Percentiles rank a stretch among this genome's conserved stretches.
Evolutionary conservation across 768 basidiomycete genomes (phyloP).

Genomic region (Daedaleopsis nitida): DNA sequence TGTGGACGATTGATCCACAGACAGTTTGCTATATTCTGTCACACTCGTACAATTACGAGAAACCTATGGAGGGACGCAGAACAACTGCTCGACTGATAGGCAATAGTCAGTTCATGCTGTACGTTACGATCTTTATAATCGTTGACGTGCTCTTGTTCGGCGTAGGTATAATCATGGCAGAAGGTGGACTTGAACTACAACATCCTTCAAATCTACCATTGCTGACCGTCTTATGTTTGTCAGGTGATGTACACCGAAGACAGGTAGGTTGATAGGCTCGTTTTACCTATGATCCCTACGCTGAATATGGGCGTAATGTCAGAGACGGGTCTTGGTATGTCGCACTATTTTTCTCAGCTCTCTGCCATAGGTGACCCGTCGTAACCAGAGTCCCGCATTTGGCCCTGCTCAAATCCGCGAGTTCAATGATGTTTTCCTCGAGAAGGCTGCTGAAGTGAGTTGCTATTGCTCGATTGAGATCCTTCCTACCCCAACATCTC

Average conservation of each 20-base stretch:
- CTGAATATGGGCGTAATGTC: constrained; percentile 32
- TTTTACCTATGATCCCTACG: no score
- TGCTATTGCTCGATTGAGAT: background rate
- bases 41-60: constrained; percentile 57
- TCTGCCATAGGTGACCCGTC: background rate
- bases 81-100: background rate
- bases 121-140: no score
- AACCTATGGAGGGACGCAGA: constrained; percentile 44
- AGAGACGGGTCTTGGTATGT: background rate
- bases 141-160: no score
- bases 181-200: background rate
- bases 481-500: no score
- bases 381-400: constrained; percentile 63
- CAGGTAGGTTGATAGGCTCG: background rate
- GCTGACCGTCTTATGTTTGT: background rate
- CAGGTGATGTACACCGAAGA: background rate
- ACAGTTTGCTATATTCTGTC: constrained; percentile 67
- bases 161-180: background rate
- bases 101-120: background rate
- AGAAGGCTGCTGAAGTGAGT: constrained; percentile 52
- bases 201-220: no score
- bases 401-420: constrained; percentile 59
- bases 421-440: constrained; percentile 56
- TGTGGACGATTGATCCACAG: constrained; percentile 48
- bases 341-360: background rate